Base-by-base conservation (phyloP, 352 stramenopile species). In the Thalassiosira pacifica region DNA sequence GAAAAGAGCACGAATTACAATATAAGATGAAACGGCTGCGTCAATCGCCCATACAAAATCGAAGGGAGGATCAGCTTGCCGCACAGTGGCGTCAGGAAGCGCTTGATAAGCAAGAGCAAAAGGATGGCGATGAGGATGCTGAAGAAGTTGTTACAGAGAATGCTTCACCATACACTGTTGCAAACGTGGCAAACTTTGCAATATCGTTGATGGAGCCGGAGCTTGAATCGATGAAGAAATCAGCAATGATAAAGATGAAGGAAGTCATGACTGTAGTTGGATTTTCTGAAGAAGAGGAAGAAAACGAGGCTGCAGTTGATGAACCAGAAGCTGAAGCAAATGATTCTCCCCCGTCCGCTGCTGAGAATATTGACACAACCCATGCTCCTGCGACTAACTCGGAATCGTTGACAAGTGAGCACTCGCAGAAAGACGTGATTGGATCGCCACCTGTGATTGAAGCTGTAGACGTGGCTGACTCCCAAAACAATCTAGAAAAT, bases 1-100 rank as follows among this genome's bases (percentile, higher is more conserved):
- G 52, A 42, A 52, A 61, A 42, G 59, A 79, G 13, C 65, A 85
- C 16, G 34, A 52, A 37, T 57, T 76, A 18, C 60, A 79, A 31
- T 37, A 76, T 57, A 24, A 52, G 26, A 53, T 79, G 29, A 31
- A 79, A 69, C 61, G 68, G 29, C 11, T 69, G 22, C 29, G 52
- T 34, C 78, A 80, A 68, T 85, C 70, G 24, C 78, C 69, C 61
- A 71, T 85, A 2, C 48, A 72, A 77, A 76, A 73, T 80, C 61
- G 78, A 52, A 70, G 78, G 67, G 78, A 85, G 59, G 34, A 79
- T 53, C 13, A 37, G 16, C 40, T 85, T 32, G 40, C 29, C n/a
- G n/a, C 61, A 16, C 26, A 32, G 67, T 85, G 78, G 78, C 63
- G 18, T 29, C 59, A 61, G 6, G 26, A 85, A 45, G 63, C 63